Evolutionary conservation across 2,329 filamentous ascomycete genomes (phyloP).

Genomic region (Diaporthe citri): DNA sequence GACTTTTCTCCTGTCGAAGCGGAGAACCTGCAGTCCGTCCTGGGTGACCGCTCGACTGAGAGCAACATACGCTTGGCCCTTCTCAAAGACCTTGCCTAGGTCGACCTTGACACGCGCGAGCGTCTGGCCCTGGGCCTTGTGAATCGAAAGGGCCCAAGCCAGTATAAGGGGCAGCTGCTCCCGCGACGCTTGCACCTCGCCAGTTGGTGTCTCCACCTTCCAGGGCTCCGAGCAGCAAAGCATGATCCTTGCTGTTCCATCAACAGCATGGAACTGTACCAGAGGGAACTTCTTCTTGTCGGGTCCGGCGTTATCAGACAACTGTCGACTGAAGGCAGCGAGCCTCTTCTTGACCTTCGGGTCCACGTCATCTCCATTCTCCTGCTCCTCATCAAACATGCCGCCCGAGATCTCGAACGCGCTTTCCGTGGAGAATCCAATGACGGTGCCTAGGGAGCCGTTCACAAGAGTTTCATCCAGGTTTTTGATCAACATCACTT

Average conservation of each 20-base stretch:
- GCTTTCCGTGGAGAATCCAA: slow-evolving; percentile 75
- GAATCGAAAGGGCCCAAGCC: slow-evolving; percentile 96
- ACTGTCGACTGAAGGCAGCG: slow-evolving; percentile 60
- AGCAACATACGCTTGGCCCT: slow-evolving; percentile 97
- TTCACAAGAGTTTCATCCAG: slow-evolving; percentile 95
- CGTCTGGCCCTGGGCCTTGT: slow-evolving; percentile 97
- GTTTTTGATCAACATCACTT: slow-evolving; percentile 99
- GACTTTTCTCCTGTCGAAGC: slow-evolving; percentile 91
- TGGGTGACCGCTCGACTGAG: slow-evolving; percentile 92
- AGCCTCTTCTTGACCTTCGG: slow-evolving; percentile 69
- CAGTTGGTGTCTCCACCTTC: slow-evolving; percentile 97
- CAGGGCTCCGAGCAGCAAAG: slow-evolving; percentile 90
- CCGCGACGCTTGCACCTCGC: slow-evolving; percentile 91
- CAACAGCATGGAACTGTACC: slow-evolving; percentile 84
- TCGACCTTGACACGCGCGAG: slow-evolving; percentile 95
- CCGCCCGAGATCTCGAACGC: slow-evolving; percentile 52
- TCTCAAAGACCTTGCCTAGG: slow-evolving; percentile 92
- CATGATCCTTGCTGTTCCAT: slow-evolving; percentile 81
- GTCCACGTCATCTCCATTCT: slow-evolving; percentile 41
- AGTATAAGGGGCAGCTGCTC: slow-evolving; percentile 88
- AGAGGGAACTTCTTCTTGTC: slow-evolving; percentile 78
- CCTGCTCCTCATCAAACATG: slow-evolving; percentile 58
- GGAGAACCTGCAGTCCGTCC: slow-evolving; percentile 85
- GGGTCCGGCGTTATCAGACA: slow-evolving; percentile 50
- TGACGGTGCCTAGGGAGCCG: slow-evolving; percentile 89